These are phyloP conservation scores for Microdochium paspali DNA, from an alignment of 2,329 filamentous ascomycete genomes.

Conservation along the genomic window DNA sequence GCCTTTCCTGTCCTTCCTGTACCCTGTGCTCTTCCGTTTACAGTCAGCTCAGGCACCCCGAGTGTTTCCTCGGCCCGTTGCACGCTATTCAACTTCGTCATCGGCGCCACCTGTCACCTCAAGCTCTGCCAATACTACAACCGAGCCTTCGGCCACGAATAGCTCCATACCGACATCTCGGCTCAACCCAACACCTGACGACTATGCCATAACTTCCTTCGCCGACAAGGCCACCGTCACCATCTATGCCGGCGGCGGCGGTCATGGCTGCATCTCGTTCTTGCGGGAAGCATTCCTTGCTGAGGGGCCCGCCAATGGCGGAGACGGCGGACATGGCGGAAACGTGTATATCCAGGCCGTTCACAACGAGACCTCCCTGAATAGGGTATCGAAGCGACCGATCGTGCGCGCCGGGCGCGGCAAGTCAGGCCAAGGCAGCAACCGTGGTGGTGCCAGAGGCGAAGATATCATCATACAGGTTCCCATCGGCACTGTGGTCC, in stretches of 20 bases:
- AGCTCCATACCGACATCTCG: constrained; percentile 40
- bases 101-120: constrained; percentile 4
- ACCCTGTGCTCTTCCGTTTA: constrained; percentile 33
- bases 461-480: constrained; percentile 84
- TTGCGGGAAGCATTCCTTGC: constrained; percentile 82
- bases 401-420: constrained; percentile 67
- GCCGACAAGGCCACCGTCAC: constrained; percentile 76
- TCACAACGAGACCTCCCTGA: constrained; percentile 81
- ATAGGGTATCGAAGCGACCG: constrained; percentile 76
- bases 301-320: constrained; percentile 87
- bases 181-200: constrained; percentile 73
- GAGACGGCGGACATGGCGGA: constrained; percentile 85
- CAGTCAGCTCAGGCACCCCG: constrained; percentile 6
- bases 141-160: constrained; percentile 16
- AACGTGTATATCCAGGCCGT: constrained; percentile 93
- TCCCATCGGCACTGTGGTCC: constrained; percentile 83
- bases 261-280: constrained; percentile 91
- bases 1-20: constrained; percentile 38
- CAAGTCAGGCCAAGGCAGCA: constrained; percentile 69
- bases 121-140: constrained; percentile 8
- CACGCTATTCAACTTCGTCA: constrained; percentile 11
- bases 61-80: constrained; percentile 12
- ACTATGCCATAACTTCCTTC: constrained; percentile 77
- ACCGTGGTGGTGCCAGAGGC: constrained; percentile 66
- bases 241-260: constrained; percentile 70